A percentile compares a stretch with the other conserved stretches of the same genome.
Evolutionary conservation across 768 basidiomycete species (phyloP).

Genomic region (Gautieria morchelliformis): DNA sequence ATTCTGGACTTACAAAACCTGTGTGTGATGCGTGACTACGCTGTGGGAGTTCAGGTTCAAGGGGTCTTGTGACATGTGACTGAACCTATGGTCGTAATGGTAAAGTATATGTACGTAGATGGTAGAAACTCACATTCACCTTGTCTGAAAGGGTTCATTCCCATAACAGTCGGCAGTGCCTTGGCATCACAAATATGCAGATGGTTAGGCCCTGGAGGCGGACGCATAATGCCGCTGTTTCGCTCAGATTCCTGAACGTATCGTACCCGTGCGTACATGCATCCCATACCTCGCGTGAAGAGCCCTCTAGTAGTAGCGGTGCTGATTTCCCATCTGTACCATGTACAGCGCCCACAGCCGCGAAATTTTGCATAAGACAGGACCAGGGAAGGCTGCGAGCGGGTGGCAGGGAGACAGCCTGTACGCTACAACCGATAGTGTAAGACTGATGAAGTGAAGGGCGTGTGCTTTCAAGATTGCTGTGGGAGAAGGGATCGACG

Average conservation of each 20-base stretch:
- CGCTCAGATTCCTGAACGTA: background rate
- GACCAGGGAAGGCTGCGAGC: conserved; percentile 41
- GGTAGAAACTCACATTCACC: background rate
- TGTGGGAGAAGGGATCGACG: background rate
- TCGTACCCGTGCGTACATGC: conserved; percentile 44
- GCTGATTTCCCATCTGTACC: conserved; percentile 32
- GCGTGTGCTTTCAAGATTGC: conserved; percentile 2
- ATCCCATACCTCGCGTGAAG: conserved; percentile 50
- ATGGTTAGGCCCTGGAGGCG: conserved; percentile 1
- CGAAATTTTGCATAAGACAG: conserved; percentile 31
- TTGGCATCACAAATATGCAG: background rate
- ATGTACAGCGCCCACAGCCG: conserved; percentile 30
- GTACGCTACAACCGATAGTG: conserved; percentile 21
- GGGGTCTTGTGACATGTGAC: too few relatives aligned
- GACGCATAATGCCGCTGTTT: background rate
- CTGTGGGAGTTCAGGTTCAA: conserved; percentile 37
- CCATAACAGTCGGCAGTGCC: background rate
- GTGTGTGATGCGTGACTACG: conserved; percentile 51
- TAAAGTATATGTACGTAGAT: conserved; percentile 16
- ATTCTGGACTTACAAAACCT: conserved; percentile 26
- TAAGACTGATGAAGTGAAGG: conserved; percentile 20
- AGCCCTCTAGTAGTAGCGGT: conserved; percentile 32
- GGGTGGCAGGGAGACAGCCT: conserved; percentile 47
- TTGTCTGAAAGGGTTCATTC: background rate
- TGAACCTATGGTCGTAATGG: too few relatives aligned